Percentiles rank a stretch among this genome's conserved stretches.
Conservation (phyloP, 257 asterid genomes). For the Solanum megistacrolobum region DNA sequence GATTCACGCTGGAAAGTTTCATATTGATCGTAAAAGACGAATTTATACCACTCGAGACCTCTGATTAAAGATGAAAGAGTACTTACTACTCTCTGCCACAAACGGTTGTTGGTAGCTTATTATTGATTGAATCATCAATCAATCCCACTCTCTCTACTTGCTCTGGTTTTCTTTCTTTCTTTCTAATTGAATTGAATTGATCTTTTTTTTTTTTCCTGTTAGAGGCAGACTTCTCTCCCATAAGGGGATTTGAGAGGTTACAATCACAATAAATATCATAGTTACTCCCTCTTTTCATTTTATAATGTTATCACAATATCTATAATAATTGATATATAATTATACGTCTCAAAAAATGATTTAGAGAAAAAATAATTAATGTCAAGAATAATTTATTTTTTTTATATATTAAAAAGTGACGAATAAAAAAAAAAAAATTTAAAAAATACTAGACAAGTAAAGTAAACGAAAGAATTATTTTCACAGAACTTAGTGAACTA, state of each 20-base stretch:
- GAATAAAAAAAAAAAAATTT: too few relatives aligned
- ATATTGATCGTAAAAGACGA: too few relatives aligned
- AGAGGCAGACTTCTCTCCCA: not conserved
- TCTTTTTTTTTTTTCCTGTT: not conserved
- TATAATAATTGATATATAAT: too few relatives aligned
- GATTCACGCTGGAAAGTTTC: accelerated
- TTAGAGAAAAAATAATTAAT: too few relatives aligned
- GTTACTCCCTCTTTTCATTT: not conserved
- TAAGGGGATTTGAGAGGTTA: not conserved
- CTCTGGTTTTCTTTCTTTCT: not conserved
- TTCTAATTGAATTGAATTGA: not conserved
- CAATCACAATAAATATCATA: not conserved
- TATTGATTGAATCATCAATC: not conserved
- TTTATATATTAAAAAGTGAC: too few relatives aligned
- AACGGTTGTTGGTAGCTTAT: not conserved
- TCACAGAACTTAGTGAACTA: too few relatives aligned
- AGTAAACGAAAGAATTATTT: too few relatives aligned
- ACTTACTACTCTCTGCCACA: not conserved
- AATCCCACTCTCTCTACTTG: not conserved
- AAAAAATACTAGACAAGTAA: too few relatives aligned
- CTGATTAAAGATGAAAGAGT: too few relatives aligned
- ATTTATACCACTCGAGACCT: too few relatives aligned
- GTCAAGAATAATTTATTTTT: too few relatives aligned
- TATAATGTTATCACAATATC: too few relatives aligned
- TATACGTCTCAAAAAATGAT: not conserved